Percentiles rank a stretch among this genome's conserved stretches.
phyloP scores from a whole-genome alignment of 73 alveolate genomes.

The Stentor coeruleus region DNA sequence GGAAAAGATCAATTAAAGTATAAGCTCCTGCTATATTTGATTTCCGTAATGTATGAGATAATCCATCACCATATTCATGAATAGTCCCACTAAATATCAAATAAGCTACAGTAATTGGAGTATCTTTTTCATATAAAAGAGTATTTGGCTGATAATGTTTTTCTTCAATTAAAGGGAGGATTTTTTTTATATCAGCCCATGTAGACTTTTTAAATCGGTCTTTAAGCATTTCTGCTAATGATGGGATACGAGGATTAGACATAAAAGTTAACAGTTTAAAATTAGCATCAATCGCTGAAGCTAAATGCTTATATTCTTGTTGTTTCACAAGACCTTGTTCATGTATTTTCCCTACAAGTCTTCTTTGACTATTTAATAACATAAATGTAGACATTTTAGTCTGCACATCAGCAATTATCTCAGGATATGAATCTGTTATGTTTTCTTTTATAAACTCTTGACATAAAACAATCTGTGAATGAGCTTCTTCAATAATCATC shows the following conservation, averaged over 20 bases:
- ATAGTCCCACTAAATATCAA: conserved; percentile 18
- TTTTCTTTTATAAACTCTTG: conserved; percentile 22
- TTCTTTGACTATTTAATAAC: background rate
- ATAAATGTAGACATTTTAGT: conserved; percentile 15
- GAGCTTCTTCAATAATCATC: conserved; percentile 14
- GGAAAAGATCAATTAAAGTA: conserved; percentile 13
- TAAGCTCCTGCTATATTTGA: conserved; percentile 41
- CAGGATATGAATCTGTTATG: conserved; percentile 26
- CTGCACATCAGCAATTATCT: conserved; percentile 31
- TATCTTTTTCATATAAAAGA: conserved; percentile 27
- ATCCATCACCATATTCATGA: background rate
- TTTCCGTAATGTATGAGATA: conserved; percentile 23
- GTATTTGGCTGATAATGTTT: conserved; percentile 20
- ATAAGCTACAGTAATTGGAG: conserved; percentile 26
- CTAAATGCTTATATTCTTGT: conserved; percentile 9
- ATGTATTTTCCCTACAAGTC: background rate
- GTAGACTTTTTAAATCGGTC: background rate
- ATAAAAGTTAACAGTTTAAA: background rate
- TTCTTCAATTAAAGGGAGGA: background rate
- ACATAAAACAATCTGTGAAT: background rate
- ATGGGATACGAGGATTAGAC: background rate
- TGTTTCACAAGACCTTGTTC: conserved; percentile 1
- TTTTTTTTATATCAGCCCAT: background rate
- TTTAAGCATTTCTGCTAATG: background rate
- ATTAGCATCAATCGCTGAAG: background rate